Evolutionary conservation across 306 rosid species (phyloP), one percentile per base, ranked within the genome.

Genomic region (Abrus precatorius): DNA sequence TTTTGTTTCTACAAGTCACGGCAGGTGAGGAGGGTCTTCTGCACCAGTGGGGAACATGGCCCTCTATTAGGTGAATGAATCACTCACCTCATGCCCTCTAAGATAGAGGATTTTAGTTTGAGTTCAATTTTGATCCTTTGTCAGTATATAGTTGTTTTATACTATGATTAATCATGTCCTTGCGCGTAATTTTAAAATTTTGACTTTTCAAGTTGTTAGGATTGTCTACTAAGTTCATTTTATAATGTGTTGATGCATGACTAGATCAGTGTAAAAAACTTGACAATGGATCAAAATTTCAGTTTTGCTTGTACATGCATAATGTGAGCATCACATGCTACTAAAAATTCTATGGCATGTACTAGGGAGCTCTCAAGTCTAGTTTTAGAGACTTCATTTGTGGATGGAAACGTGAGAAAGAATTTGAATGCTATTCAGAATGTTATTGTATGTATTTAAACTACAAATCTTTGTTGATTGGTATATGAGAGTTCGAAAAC

Each of bases 21-120:
- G 84, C 96, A 1, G 97, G 92, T 7, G 85, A 89, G 86, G 85
- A 89, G 86, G 94, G 96, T 12, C 87, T 93, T 32, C 89, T 93
- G 68, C 97, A 93, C 86, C 96, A 89, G 79, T 84, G 89, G 92
- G 97, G 94, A 70, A 32, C 89, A 79, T 79, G 89, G 78, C 96
- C 97, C 63, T 68, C 78, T 27, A 81, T 77, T 72, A 88, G 74
- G 53, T 91, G 84, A 85, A 78, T 41, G 38, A 69, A 79, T 53
- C 9, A 27, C 2, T 20, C 75, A 73, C 78, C 27, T 10, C 34
- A 59, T 34, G 27, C 70, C 33, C 49, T 64, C 7, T 64, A 43
- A 30, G 48, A 30, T 64, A 57, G 9, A 50, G 79, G 54, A 59
- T 56, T 52, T 55, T 14, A 57, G 44, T 82, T 72, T 57, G 62